A percentile compares a stretch with the other conserved stretches of the same genome.
Evolutionary conservation across 2,329 filamentous ascomycete genomes (phyloP).

Genomic region (Calonectria leucothoes): DNA sequence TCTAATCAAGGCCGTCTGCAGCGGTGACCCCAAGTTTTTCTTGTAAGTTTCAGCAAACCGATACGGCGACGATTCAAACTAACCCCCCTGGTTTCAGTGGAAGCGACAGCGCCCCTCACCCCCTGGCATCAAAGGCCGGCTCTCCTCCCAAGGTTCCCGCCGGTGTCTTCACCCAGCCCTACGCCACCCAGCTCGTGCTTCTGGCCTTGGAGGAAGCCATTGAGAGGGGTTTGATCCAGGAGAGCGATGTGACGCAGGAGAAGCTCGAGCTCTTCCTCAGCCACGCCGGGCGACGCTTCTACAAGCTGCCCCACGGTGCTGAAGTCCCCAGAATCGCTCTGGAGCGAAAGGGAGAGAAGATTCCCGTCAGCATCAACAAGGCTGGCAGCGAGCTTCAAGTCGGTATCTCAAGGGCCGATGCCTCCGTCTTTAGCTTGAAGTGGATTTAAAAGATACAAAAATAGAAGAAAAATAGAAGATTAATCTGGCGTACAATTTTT

Average conservation of each 20-base stretch:
- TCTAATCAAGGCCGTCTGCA: constrained; percentile 72
- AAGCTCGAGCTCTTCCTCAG: constrained; percentile 67
- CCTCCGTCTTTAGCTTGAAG: constrained; percentile 10
- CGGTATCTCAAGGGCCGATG: constrained; percentile 3
- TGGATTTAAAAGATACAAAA: neutral
- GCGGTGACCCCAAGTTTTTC: constrained; percentile 75
- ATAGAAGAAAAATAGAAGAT: neutral
- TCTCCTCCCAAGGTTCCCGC: constrained; percentile 68
- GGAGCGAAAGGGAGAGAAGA: constrained; percentile 15
- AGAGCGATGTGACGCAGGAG: constrained; percentile 65
- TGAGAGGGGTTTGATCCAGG: constrained; percentile 61
- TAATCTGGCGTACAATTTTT: neutral
- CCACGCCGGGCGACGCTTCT: constrained; percentile 65
- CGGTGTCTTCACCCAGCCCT: constrained; percentile 84
- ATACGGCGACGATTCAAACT: neutral
- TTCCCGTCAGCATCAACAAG: neutral
- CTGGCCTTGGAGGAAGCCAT: constrained; percentile 71
- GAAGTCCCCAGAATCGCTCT: constrained; percentile 1
- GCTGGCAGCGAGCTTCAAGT: constrained; percentile 1
- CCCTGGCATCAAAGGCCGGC: constrained; percentile 66
- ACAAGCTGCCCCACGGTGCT: neutral
- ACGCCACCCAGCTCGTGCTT: constrained; percentile 74
- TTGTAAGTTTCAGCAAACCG: constrained; percentile 61
- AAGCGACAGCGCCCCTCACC: constrained; percentile 75
- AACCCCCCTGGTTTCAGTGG: constrained; percentile 48